Base-by-base conservation (phyloP, 495 filamentous ascomycete species). In the Aspergillus taichungensis region DNA sequence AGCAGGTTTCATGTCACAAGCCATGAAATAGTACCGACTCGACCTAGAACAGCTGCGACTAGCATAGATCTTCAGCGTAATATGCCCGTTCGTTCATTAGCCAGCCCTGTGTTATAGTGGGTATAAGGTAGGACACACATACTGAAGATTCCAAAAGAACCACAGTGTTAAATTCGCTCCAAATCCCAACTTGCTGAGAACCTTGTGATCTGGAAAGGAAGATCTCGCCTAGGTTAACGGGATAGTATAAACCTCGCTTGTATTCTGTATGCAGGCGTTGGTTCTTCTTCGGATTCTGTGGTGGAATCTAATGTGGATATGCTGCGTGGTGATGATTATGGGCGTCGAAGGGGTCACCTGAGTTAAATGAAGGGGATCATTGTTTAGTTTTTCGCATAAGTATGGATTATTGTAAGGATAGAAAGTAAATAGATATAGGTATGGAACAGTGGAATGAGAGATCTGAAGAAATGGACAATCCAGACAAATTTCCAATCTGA, bases 111-210 rank as follows among this genome's bases (percentile, higher is more conserved):
- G 1, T 24, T 14, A 13, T 38, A 24, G 18, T 5, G 13, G 5
- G 37, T 27, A 8, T 6, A 40, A 24, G 37, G 5, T 30, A 34
- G 2, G 40, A n/a, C 40, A 41, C 1, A 41, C 10, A 29, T 1
- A 41, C 28, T n/a, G 9, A 9, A 28, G n/a, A 41, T 12, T 6
- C 18, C 39, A 38, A 27, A 32, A 38, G 24, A 30, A 29, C 38
- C 38, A 40, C 38, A 24, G 10, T 29, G 38, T 13, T 11, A 72
- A 76, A 41, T 55, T 60, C 8, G 67, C 55, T 30, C 74, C 74
- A 52, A 62, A 77, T 10, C 75, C 74, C 12, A 77, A 60, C 55
- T 79, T 77, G 18, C 63, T 65, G 14, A 77, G 48, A 44, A 76
- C 59, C 49, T 72, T 63, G 45, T 77, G n/a, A 79, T 36, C 56